Evolutionary conservation across 2,329 filamentous ascomycete species (phyloP), one percentile per base, ranked within the genome.

Genomic region (Fusarium nematophilum): DNA sequence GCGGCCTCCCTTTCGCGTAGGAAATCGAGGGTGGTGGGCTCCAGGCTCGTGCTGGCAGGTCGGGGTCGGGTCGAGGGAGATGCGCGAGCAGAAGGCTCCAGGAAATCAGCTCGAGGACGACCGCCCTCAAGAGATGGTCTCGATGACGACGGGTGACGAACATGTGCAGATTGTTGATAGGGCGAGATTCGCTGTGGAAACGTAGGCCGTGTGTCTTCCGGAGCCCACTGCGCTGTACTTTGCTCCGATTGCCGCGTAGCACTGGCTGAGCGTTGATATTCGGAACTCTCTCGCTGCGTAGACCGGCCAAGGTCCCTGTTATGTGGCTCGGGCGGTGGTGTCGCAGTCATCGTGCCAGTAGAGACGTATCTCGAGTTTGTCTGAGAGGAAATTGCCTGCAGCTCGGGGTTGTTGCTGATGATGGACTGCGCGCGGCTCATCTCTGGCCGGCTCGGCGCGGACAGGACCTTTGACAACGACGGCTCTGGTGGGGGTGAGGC

Each of bases 41-140:
- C 90, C 4, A 96, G 83, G 72, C 93, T 92, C 27, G 91, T 91
- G 73, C 93, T 97, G 1, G 87, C 82, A 3, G 94, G 94, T 38
- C 94, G 85, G 48, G 86, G 83, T 58, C 89, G 87, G 6, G 67
- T 59, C 14, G 76, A 38, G 75, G 79, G 29, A 63, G 60, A 66
- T 31, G 67, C 48, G 13, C 67, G 65, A 46, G 47, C 26, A 21
- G 56, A 43, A 13, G 66, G 53, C 26, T 74, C 68, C 9, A 70
- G 17, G 15, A 67, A 59, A 43, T 70, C 68, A 26, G 62, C 48
- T 25, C 67, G 68, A 34, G 68, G 68, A 3, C 68, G 66, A 2
- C 65, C 68, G 5, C 68, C 68, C 36, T 70, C 68, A 6, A 70
- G 43, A 10, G 68, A 70, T 3, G 68, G 66, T 15, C 68, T 64